These are phyloP conservation scores for Camillea tinctor DNA, from an alignment of 2,329 filamentous ascomycete species.

Conservation along the genomic window DNA sequence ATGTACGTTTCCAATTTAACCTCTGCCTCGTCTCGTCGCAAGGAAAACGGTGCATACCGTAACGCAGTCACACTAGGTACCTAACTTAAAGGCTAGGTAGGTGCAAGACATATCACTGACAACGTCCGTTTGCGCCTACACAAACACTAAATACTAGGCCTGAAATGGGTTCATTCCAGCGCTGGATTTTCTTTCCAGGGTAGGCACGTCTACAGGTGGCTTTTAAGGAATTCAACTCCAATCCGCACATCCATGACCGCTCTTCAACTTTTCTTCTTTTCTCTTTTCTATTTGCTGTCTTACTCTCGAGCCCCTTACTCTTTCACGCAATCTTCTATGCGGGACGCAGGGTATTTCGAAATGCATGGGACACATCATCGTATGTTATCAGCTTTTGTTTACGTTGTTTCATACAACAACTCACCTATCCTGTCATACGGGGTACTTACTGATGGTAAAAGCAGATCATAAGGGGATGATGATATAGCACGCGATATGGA, in stretches of 20 bases:
- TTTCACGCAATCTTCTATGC: no score
- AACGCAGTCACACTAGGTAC: no score
- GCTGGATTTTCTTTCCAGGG: background rate
- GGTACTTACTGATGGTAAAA: background rate
- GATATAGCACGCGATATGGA: background rate
- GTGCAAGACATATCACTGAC: conserved; percentile 1
- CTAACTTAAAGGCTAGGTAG: background rate
- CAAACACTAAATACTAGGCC: background rate
- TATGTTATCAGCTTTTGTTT: background rate
- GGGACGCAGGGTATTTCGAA: background rate
- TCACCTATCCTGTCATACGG: background rate
- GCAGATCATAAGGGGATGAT: background rate
- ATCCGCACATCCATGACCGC: no score
- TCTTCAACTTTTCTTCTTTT: no score
- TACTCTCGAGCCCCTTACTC: no score
- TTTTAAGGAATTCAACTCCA: background rate
- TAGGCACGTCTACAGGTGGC: background rate
- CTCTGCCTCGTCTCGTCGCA: background rate
- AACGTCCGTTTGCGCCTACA: conserved; percentile 2
- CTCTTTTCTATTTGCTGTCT: no score
- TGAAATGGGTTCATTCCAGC: background rate
- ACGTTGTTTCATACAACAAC: background rate
- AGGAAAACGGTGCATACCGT: no score
- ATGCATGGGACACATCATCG: background rate
- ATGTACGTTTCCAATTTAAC: background rate